These are phyloP conservation scores for Singerocomus rubriflavus DNA, from an alignment of 1,284 basidiomycete species.

Conservation along the genomic window DNA sequence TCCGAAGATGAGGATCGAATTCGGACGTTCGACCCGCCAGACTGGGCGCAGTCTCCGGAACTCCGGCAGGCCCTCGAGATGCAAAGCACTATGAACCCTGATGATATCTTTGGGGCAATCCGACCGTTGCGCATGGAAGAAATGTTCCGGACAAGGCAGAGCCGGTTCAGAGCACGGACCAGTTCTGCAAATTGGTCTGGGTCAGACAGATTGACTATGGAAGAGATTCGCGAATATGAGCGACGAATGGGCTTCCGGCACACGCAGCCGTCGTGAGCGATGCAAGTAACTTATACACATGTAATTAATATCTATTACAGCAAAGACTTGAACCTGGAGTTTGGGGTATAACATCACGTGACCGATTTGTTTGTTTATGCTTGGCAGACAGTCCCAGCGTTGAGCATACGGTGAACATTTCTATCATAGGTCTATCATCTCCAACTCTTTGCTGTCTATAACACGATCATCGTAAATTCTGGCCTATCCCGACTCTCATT, in stretches of 20 bases:
- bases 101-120: conserved; percentile 88
- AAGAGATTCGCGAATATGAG: conserved; percentile 85
- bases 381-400: conserved; percentile 17
- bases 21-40: conserved; percentile 68
- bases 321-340: too few relatives aligned
- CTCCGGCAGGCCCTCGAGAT: conserved; percentile 72
- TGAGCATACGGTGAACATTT: conserved; percentile 20
- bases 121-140: conserved; percentile 85
- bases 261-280: conserved; percentile 17
- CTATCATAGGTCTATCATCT: conserved; percentile 27
- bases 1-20: conserved; percentile 84
- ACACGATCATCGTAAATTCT: conserved; percentile 33
- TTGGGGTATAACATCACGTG: conserved; percentile 26
- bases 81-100: conserved; percentile 85
- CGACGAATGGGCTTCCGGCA: conserved; percentile 82
- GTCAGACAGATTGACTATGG: conserved; percentile 74
- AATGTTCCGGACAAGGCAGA: conserved; percentile 70
- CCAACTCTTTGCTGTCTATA: conserved; percentile 30
- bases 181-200: conserved; percentile 94
- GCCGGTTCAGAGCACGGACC: conserved; percentile 81
- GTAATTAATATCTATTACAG: too few relatives aligned
- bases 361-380: conserved; percentile 29
- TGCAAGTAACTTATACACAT: conserved; percentile 11
- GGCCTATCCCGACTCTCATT: conserved; percentile 45
- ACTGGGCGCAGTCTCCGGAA: conserved; percentile 90